Evolutionary conservation across 2,329 filamentous ascomycete genomes (phyloP).

Genomic region (Coniochaeta pulveracea): DNA sequence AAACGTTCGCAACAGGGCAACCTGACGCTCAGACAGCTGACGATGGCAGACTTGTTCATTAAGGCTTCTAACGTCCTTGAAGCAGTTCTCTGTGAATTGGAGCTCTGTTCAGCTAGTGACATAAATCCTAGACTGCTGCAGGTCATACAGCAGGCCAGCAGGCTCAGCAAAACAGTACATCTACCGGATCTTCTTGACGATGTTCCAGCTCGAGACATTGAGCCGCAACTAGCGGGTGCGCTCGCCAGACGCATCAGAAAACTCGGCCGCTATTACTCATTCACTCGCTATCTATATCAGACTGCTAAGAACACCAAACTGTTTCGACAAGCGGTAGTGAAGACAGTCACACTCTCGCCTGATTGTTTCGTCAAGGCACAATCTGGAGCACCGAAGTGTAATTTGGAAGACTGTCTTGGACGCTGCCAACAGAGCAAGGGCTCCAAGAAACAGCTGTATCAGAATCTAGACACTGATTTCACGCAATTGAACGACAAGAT

Average conservation of each 20-base stretch:
- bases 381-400: not conserved
- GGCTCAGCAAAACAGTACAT: not conserved
- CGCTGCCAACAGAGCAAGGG: conserved; percentile 1
- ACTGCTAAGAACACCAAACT: conserved; percentile 18
- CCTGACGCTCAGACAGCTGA: too few species aligned
- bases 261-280: conserved; percentile 24
- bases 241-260: conserved; percentile 17
- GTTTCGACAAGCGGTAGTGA: conserved; percentile 16
- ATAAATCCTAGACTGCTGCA: not conserved
- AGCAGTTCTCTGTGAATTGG: too few species aligned
- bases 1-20: too few species aligned
- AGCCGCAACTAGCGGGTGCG: not conserved
- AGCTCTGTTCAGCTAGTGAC: not conserved
- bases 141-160: not conserved
- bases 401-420: conserved; percentile 6
- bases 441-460: not conserved
- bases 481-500: not conserved
- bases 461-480: not conserved
- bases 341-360: conserved; percentile 16
- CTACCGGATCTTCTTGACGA: not conserved
- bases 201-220: conserved; percentile 1
- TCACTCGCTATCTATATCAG: conserved; percentile 20
- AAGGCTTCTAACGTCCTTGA: too few species aligned
- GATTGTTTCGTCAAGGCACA: conserved; percentile 13
- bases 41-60: too few species aligned